Evolutionary conservation across 768 basidiomycete species (phyloP), one percentile per base, ranked within the genome.

Genomic region (Fistulinella prunicolor): DNA sequence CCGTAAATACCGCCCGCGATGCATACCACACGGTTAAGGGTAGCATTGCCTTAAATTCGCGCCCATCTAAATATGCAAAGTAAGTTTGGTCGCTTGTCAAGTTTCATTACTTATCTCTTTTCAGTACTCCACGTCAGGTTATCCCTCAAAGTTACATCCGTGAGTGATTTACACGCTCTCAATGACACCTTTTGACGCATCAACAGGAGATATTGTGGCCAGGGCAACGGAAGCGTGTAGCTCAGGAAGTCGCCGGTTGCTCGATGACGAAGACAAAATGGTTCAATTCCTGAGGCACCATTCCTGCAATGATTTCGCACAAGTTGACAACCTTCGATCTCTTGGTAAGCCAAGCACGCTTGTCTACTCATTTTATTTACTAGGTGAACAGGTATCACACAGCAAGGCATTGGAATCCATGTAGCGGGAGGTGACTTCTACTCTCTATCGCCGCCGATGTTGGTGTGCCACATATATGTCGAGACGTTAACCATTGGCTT

Each of bases 151-250:
- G 57, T 38, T 61, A 65, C 43, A 76, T 77, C 30, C 55, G 75
- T 75, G 51, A 34, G 69, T 42, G 7, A 17, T 22, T 5, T 16
- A 12, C 10, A 9, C 13, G 13, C 13, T 29, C 29, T 12, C 10
- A 16, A 22, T 13, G 10, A 17, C 20, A 21, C 19, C 9, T 16
- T 44, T 20, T 52, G 45, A 42, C 17, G 9, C 16, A 49, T 54
- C 13, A 26, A 34, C 60, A 50, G 49, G 58, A 78, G 83, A 74
- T 4, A 86, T 85, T 51, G 82, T 85, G 40, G 75, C 81, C 23
- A 74, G 79, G 69, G 85, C 85, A 8, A 75, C 86, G 50, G 76
- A 72, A 44, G 84, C 83, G 2, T 89, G 88, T 54, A 73, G 75
- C 38, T 75, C 78, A 10, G 86, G 89, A 63, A 36, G 17, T 16